Evolutionary conservation across 805 yeast species (phyloP), one percentile per base, ranked within the genome.

Genomic region (Lachancea thermotolerans): DNA sequence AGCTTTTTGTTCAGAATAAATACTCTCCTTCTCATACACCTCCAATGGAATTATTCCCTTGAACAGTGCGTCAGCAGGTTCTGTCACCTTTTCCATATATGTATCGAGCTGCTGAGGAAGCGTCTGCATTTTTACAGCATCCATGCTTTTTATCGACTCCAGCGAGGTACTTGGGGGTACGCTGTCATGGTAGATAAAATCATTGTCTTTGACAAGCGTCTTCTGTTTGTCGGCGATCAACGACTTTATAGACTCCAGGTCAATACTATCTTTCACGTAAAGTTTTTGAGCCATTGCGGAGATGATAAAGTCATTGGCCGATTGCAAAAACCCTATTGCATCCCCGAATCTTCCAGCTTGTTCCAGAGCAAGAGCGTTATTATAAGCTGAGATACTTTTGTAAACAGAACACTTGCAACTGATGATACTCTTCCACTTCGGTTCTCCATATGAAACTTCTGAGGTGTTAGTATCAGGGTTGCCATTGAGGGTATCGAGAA

Each of bases 1-100:
- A 0, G 96, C 91, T 62, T 87, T 85, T 59, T 86, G 89, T 60
- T 91, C 99, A 0, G 96, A 84, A 61, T 93, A 93, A 50, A 81
- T 71, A 50, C 96, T 86, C 43, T 87, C 77, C 54, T 85, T 79
- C 64, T 91, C 96, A 58, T 89, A 95, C 15, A 91, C 88, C 30
- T 81, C 77, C 58, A 89, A 71, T 2, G 98, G 98, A 5, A 93
- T 79, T 16, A 91, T 85, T 50, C 81, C 82, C 40, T 75, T 82
- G 63, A 87, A 87, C 38, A 91, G 70, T 49, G 81, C 82, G 37
- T 65, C 65, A 8, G 70, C 52, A n/a, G 58, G 51, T 9, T 51
- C 64, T 48, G 60, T 65, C 56, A 57, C 66, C 57, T 49, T 62
- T 46, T 46, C 67, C 73, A 65, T 69, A 63, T 42, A 71, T 2